phyloP scores from a whole-genome alignment of 495 filamentous ascomycete genomes.

The Margaritispora aquatica region DNA sequence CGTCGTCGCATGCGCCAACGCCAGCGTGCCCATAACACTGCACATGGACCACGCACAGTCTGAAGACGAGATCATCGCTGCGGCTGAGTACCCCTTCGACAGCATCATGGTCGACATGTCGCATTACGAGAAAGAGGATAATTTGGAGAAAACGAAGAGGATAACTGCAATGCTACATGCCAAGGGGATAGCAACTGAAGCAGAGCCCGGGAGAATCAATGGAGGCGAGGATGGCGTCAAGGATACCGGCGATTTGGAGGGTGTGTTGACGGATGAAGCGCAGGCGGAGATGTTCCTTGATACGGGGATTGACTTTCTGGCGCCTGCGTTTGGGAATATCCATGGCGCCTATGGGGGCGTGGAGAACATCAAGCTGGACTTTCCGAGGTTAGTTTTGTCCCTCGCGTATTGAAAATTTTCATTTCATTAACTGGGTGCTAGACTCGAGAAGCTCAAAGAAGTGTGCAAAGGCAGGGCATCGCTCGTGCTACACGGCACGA shows the following conservation, averaged over 20 bases:
- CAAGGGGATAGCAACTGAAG: constrained; percentile 58
- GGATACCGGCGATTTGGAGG: constrained; percentile 57
- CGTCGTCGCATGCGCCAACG: constrained; percentile 54
- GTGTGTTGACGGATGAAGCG: constrained; percentile 55
- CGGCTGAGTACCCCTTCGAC: constrained; percentile 51
- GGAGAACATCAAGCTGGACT: constrained; percentile 24
- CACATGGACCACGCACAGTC: constrained; percentile 75
- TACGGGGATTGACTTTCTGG: constrained; percentile 61
- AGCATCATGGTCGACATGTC: constrained; percentile 62
- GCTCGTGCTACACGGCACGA: constrained; percentile 73
- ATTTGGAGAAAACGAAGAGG: constrained; percentile 51
- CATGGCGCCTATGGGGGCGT: constrained; percentile 57
- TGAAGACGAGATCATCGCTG: constrained; percentile 58
- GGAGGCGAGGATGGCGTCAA: constrained; percentile 63
- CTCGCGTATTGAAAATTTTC: not conserved
- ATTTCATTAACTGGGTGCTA: constrained; percentile 3
- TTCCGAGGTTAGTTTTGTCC: constrained; percentile 11
- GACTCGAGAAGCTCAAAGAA: constrained; percentile 53
- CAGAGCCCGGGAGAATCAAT: constrained; percentile 61
- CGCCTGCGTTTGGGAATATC: constrained; percentile 66
- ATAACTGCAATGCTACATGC: constrained; percentile 50
- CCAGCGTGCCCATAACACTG: constrained; percentile 63
- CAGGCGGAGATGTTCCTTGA: constrained; percentile 56
- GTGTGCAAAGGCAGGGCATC: constrained; percentile 54
- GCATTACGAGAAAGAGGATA: constrained; percentile 62